Percentiles rank a stretch among this genome's conserved stretches.
Conservation (phyloP, 345 rosid genomes). For the Chamaenerion angustifolium region DNA sequence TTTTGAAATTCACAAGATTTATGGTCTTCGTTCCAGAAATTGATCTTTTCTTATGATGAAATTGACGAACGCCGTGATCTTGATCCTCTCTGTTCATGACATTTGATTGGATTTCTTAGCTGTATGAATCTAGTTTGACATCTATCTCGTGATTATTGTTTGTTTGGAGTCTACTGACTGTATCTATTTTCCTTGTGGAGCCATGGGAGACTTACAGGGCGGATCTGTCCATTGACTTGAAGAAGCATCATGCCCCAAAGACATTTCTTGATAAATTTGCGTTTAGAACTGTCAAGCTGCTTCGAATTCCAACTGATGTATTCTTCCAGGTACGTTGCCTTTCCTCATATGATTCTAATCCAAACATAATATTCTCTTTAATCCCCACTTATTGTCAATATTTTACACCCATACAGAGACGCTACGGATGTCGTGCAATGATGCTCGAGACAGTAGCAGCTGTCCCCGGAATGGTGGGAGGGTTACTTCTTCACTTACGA, state of each 20-base stretch:
- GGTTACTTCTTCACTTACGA: conserved; percentile 61
- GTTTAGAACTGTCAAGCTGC: conserved; percentile 44
- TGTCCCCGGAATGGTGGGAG: conserved; percentile 81
- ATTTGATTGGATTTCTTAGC: not conserved
- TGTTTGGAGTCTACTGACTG: not conserved
- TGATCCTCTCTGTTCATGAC: too few species aligned
- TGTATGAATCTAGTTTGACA: not conserved
- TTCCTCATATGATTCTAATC: not conserved
- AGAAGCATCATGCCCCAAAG: conserved; percentile 55
- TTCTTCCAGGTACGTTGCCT: conserved; percentile 45
- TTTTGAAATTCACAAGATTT: too few species aligned
- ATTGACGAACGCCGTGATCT: not conserved
- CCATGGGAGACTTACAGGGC: conserved; percentile 51
- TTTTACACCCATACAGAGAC: conserved; percentile 17
- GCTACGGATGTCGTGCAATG: conserved; percentile 68
- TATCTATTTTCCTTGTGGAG: conserved; percentile 20
- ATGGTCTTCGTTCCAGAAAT: not conserved
- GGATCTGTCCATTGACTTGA: conserved; percentile 44
- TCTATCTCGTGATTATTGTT: not conserved
- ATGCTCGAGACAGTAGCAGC: conserved; percentile 84
- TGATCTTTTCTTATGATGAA: not conserved
- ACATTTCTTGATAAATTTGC: conserved; percentile 60
- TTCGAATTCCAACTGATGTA: conserved; percentile 59
- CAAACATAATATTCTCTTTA: too few species aligned
- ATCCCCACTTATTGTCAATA: too few species aligned